Evolutionary conservation across 2,329 filamentous ascomycete genomes (phyloP).

Genomic region (Penicillium vulpinum): DNA sequence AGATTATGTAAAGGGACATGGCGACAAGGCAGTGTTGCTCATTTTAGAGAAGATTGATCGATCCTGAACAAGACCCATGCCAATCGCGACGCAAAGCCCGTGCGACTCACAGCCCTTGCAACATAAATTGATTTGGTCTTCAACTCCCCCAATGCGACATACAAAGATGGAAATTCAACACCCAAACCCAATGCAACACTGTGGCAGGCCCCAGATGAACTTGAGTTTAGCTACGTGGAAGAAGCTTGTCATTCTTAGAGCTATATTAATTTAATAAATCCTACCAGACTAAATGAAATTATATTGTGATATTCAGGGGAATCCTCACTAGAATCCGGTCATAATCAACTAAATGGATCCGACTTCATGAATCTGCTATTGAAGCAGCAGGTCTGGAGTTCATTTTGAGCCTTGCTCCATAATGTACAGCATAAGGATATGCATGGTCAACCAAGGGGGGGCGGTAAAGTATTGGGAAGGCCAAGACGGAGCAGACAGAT

Average conservation of each 20-base stretch:
- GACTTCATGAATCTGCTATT: not conserved
- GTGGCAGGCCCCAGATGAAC: not conserved
- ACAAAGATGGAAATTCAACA: not conserved
- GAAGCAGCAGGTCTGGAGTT: not conserved
- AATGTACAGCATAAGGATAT: not conserved
- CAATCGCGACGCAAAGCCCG: constrained; percentile 11
- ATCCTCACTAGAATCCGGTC: not conserved
- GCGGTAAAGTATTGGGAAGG: not conserved
- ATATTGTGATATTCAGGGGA: not conserved
- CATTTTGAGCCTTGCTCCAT: not conserved
- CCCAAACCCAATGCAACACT: constrained; percentile 2
- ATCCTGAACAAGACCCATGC: constrained; percentile 27
- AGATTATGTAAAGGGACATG: constrained; percentile 33
- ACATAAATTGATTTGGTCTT: not conserved
- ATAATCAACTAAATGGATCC: not conserved
- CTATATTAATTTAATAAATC: not conserved
- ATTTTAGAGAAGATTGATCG: constrained; percentile 28
- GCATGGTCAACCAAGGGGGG: not conserved
- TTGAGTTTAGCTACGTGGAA: not conserved
- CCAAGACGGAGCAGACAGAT: constrained; percentile 1
- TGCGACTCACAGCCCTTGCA: constrained; percentile 2
- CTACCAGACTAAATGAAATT: not conserved
- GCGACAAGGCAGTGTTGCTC: constrained; percentile 32
- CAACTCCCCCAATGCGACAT: constrained; percentile 8
- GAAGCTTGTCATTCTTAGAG: not conserved